phyloP scores from a whole-genome alignment of 2,329 filamentous ascomycete genomes.

The Penicillium sp. region DNA sequence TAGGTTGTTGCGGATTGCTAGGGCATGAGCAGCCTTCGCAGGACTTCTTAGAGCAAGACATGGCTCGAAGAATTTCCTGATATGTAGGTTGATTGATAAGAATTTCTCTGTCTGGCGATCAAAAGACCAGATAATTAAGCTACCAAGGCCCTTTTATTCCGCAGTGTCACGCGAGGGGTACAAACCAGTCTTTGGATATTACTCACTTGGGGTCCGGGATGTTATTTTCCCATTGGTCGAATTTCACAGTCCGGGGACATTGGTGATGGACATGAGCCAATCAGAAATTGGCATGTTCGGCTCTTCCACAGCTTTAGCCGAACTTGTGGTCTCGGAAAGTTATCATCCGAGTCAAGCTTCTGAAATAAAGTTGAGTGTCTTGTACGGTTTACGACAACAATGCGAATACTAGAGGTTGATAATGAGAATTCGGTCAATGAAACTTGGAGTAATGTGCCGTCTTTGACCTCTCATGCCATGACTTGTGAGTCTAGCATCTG shows the following conservation, averaged over 20 bases:
- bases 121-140: background rate
- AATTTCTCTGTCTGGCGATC: background rate
- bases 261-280: constrained; percentile 10
- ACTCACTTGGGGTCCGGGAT: constrained; percentile 8
- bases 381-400: background rate
- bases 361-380: background rate
- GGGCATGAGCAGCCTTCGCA: constrained; percentile 43
- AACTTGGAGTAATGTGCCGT: background rate
- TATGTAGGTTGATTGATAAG: background rate
- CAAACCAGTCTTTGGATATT: constrained; percentile 6
- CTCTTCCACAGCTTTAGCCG: constrained; percentile 9
- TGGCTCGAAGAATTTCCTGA: background rate
- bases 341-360: constrained; percentile 6
- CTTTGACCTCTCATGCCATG: background rate
- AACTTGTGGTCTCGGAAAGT: constrained; percentile 16
- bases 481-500: background rate
- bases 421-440: background rate
- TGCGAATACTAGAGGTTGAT: background rate
- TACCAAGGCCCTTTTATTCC: constrained; percentile 6
- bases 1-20: constrained; percentile 22
- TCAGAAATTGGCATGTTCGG: background rate
- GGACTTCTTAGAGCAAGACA: constrained; percentile 24
- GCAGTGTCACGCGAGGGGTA: background rate
- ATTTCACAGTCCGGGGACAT: background rate
- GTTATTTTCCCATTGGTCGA: constrained; percentile 27